Percentiles rank a stretch among this genome's conserved stretches.
phyloP scores from a whole-genome alignment of 2,329 filamentous ascomycete genomes.

The Paracamarosporium sp. region DNA sequence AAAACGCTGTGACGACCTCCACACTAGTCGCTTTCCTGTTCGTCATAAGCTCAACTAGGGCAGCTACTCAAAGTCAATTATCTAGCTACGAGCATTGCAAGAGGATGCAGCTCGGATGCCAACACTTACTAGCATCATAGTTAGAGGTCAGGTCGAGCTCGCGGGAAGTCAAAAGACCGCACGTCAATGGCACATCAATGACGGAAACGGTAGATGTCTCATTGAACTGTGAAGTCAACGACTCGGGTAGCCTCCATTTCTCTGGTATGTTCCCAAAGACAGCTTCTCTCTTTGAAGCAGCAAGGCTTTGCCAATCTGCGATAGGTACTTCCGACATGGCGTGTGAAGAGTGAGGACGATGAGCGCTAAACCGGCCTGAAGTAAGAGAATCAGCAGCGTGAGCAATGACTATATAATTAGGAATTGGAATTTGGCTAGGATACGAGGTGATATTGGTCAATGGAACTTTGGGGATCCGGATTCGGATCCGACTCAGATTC shows the following conservation, averaged over 20 bases:
- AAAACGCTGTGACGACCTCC: conserved; percentile 61
- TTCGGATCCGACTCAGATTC: not conserved
- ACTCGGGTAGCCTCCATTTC: conserved; percentile 38
- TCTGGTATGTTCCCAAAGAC: conserved; percentile 38
- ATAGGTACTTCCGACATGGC: not conserved
- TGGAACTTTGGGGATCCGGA: conserved; percentile 6
- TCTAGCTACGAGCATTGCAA: not conserved
- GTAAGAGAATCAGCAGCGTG: not conserved
- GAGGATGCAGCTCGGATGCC: not conserved
- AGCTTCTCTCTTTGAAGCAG: conserved; percentile 36
- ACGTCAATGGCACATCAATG: conserved; percentile 35
- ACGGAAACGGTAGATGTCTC: conserved; percentile 31
- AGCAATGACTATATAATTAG: not conserved
- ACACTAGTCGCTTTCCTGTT: conserved; percentile 30
- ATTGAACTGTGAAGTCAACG: conserved; percentile 22
- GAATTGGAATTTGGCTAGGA: not conserved
- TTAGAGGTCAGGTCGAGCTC: conserved; percentile 45
- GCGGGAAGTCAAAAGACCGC: conserved; percentile 36
- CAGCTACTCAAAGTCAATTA: conserved; percentile 5
- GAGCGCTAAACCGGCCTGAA: not conserved
- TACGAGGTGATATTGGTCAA: not conserved
- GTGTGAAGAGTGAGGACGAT: not conserved
- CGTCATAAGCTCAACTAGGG: conserved; percentile 33
- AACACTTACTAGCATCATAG: conserved; percentile 35
- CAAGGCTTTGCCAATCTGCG: conserved; percentile 37